These are phyloP conservation scores for Aspergillus intermedius DNA, from an alignment of 2,329 filamentous ascomycete species.

Conservation along the genomic window DNA sequence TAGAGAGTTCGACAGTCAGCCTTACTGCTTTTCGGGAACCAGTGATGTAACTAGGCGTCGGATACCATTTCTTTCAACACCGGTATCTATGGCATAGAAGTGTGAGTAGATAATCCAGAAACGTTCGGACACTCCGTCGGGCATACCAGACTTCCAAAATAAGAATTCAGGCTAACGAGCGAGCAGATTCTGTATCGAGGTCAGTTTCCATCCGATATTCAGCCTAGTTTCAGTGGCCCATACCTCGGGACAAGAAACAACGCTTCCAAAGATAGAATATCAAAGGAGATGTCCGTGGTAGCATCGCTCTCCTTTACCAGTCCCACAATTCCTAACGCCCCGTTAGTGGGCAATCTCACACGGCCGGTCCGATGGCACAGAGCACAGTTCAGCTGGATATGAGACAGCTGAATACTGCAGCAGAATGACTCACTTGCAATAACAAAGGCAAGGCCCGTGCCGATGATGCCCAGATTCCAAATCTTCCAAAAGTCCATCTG, in stretches of 20 bases:
- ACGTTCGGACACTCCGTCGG: slow-evolving; percentile 2
- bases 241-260: slow-evolving; percentile 76
- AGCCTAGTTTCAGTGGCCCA: slow-evolving; percentile 6
- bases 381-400: not conserved
- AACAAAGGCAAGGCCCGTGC: slow-evolving; percentile 65
- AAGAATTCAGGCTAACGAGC: slow-evolving; percentile 76
- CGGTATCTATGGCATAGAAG: slow-evolving; percentile 54
- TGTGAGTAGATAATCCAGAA: slow-evolving; percentile 12
- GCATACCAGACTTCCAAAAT: slow-evolving; percentile 57
- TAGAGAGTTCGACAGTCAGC: slow-evolving; percentile 27
- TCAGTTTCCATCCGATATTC: not conserved
- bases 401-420: slow-evolving; percentile 8
- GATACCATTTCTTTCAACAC: slow-evolving; percentile 83
- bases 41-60: not conserved
- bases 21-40: slow-evolving; percentile 5
- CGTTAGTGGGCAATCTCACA: slow-evolving; percentile 1
- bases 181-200: slow-evolving; percentile 62
- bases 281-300: slow-evolving; percentile 74
- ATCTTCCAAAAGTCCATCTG: slow-evolving; percentile 75
- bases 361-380: not conserved
- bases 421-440: slow-evolving; percentile 55
- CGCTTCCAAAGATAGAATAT: slow-evolving; percentile 82
- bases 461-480: slow-evolving; percentile 67
- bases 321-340: slow-evolving; percentile 56
- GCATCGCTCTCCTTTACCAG: slow-evolving; percentile 53